Evolutionary conservation across 768 basidiomycete species (phyloP).

Genomic region (Termitomyces sp.): DNA sequence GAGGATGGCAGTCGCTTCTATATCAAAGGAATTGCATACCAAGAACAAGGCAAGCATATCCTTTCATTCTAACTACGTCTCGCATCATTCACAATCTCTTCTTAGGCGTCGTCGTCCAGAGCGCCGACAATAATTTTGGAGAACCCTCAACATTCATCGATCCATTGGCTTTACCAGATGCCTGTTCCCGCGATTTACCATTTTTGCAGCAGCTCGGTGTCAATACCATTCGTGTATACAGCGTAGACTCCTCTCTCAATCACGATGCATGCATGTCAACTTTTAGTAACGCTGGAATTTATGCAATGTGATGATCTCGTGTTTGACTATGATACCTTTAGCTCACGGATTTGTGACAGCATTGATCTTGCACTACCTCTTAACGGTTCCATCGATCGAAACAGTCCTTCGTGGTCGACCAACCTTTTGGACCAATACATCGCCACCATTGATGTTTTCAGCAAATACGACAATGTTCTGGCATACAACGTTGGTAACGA

Average conservation of each 20-base stretch:
- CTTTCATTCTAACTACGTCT: background rate
- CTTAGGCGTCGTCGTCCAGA: constrained; percentile 35
- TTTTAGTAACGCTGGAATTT: constrained; percentile 76
- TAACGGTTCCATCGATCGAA: constrained; percentile 80
- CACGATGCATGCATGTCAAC: constrained; percentile 84
- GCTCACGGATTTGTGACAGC: constrained; percentile 30
- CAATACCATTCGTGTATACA: constrained; percentile 83
- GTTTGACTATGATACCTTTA: constrained; percentile 6
- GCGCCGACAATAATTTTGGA: constrained; percentile 53
- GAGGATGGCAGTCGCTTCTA: constrained; percentile 74
- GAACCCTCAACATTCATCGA: constrained; percentile 77
- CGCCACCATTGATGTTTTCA: constrained; percentile 71
- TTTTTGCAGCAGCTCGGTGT: constrained; percentile 70
- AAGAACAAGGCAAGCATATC: constrained; percentile 59
- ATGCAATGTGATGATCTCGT: constrained; percentile 64
- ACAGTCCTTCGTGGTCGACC: constrained; percentile 71
- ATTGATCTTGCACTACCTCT: constrained; percentile 82
- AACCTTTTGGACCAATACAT: constrained; percentile 77
- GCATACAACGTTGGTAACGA: constrained; percentile 93
- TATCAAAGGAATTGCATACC: constrained; percentile 86
- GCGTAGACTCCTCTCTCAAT: constrained; percentile 75
- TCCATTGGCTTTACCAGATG: constrained; percentile 60
- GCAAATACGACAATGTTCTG: constrained; percentile 84
- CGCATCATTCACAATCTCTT: constrained; percentile 1
- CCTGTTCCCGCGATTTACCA: constrained; percentile 76